Evolutionary conservation across 1,284 basidiomycete species (phyloP).

Genomic region (Ganoderma sinense): DNA sequence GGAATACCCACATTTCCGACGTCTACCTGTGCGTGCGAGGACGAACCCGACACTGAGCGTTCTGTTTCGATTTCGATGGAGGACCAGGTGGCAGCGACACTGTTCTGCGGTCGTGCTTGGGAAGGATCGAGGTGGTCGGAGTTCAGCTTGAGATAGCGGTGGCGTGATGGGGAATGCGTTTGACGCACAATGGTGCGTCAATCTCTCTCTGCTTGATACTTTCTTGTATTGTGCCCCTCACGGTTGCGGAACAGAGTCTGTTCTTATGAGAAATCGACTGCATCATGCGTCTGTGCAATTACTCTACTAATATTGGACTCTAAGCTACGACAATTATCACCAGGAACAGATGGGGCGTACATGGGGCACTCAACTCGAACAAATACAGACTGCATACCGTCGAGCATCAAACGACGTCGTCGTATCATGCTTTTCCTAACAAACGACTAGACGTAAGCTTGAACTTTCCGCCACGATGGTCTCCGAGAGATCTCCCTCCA

Average conservation of each 20-base stretch:
- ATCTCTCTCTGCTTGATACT: neutral
- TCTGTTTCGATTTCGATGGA: neutral
- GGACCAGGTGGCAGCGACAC: neutral
- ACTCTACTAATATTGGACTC: neutral
- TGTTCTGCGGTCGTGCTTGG: neutral
- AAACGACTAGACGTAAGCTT: neutral
- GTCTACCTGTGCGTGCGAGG: neutral
- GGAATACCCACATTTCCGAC: neutral
- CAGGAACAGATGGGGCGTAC: too few species aligned
- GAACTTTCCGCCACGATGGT: neutral
- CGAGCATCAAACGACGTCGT: neutral
- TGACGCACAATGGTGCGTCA: neutral
- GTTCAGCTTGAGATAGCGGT: neutral
- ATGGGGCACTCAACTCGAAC: too few species aligned
- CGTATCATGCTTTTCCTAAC: neutral
- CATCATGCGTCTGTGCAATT: too few species aligned
- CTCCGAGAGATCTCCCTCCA: neutral
- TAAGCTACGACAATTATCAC: too few species aligned
- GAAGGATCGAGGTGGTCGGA: neutral
- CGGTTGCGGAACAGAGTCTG: neutral
- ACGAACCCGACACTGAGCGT: neutral
- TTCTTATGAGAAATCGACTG: too few species aligned
- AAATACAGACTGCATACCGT: neutral
- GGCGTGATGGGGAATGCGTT: neutral
- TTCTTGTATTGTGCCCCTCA: neutral